A percentile compares a stretch with the other conserved stretches of the same genome.
phyloP scores from a whole-genome alignment of 768 basidiomycete genomes.

The Pluteus cervinus region DNA sequence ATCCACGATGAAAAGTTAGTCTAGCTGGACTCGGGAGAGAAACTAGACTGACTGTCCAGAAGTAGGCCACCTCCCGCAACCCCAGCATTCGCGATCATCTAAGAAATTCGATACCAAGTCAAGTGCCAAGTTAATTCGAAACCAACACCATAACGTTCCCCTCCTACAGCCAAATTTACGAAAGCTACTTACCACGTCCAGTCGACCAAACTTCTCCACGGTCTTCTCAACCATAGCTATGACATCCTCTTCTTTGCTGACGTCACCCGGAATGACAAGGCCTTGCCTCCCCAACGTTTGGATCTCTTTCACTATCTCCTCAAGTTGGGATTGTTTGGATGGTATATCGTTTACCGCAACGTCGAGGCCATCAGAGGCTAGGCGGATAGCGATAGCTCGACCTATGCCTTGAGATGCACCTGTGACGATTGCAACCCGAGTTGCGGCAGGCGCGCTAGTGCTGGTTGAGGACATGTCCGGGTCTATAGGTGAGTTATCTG shows the following conservation, averaged over 20 bases:
- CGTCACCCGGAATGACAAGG: conserved; percentile 26
- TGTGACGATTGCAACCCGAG: conserved; percentile 25
- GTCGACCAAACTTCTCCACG: conserved; percentile 29
- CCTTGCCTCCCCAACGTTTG: conserved; percentile 17
- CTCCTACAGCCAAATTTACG: background rate
- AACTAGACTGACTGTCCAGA: conserved; percentile 13
- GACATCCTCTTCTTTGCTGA: conserved; percentile 36
- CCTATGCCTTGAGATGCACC: conserved; percentile 43
- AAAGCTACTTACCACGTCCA: conserved; percentile 34
- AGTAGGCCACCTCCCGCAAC: conserved; percentile 16
- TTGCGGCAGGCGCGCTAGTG: too few relatives aligned
- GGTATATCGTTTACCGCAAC: conserved; percentile 39
- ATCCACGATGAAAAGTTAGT: background rate
- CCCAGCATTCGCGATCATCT: conserved; percentile 45
- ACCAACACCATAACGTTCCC: background rate
- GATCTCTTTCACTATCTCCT: conserved; percentile 21
- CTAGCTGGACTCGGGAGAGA: background rate
- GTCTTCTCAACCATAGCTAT: conserved; percentile 28
- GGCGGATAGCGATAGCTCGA: conserved; percentile 36
- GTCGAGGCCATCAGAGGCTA: conserved; percentile 41
- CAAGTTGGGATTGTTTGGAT: conserved; percentile 18
- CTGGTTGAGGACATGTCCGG: too few relatives aligned
- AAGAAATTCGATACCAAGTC: too few relatives aligned
- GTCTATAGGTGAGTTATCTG: too few relatives aligned
- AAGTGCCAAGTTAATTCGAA: too few relatives aligned